Evolutionary conservation across 2,329 filamentous ascomycete species (phyloP).

Genomic region (Botrytis hyacinthi): DNA sequence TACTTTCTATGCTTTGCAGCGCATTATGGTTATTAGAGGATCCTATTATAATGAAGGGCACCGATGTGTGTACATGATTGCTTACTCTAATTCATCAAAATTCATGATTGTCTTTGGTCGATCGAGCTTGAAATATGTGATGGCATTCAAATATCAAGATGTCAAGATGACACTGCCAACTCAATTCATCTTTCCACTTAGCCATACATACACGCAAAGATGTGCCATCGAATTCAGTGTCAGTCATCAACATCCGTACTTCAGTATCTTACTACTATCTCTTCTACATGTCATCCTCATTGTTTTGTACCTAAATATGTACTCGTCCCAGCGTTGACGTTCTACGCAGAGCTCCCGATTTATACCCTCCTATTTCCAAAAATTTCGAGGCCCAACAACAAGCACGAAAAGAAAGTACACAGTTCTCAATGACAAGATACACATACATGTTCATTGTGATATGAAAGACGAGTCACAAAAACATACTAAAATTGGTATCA

Average conservation of each 20-base stretch:
- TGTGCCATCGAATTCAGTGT: not conserved
- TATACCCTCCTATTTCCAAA: not conserved
- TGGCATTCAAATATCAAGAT: not conserved
- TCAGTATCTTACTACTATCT: not conserved
- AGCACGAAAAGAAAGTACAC: not conserved
- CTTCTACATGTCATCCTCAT: not conserved
- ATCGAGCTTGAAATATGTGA: not conserved
- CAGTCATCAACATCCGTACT: not conserved
- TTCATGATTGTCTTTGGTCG: not conserved
- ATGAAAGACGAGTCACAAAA: not conserved
- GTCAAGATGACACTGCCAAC: not conserved
- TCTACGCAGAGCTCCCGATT: not conserved
- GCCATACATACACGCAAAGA: not conserved
- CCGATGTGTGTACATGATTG: constrained; percentile 3
- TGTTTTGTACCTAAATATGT: not conserved
- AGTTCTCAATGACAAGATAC: not conserved
- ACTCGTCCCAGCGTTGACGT: not conserved
- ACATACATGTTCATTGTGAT: not conserved
- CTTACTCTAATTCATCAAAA: not conserved
- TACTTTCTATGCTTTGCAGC: constrained; percentile 3
- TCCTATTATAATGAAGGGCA: not conserved
- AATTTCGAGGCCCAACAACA: not conserved
- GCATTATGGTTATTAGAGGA: constrained; percentile 7
- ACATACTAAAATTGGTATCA: constrained; percentile 12
- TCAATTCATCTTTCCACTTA: not conserved